phyloP scores from a whole-genome alignment of 371 early-diverging fungal genomes.

The Blakeslea trispora region DNA sequence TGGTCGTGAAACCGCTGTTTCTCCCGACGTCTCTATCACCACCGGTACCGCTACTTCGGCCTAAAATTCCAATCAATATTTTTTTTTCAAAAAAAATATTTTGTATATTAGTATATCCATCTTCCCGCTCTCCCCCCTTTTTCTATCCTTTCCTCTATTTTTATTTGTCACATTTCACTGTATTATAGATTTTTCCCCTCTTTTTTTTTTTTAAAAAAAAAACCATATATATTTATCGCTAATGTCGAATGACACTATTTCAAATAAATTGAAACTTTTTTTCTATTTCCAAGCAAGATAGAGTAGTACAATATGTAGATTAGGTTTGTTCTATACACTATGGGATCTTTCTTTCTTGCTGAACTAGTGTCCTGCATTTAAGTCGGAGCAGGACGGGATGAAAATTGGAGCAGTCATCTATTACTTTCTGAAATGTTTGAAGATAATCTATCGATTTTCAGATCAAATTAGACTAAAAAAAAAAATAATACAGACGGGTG shows the following conservation, averaged over 20 bases:
- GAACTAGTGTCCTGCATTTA: neutral
- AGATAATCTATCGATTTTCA: neutral
- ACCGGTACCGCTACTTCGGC: constrained; percentile 8
- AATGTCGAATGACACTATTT: too few species aligned
- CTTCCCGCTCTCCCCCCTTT: neutral
- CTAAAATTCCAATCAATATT: neutral
- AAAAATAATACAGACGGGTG: too few species aligned
- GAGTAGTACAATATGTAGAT: neutral
- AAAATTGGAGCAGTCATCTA: neutral
- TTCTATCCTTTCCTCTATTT: neutral
- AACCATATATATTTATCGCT: too few species aligned
- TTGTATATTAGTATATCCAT: neutral
- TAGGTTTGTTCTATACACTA: neutral
- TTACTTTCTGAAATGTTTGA: neutral
- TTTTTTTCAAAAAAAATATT: neutral
- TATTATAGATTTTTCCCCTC: too few species aligned
- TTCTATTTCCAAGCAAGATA: too few species aligned
- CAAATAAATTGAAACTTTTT: too few species aligned
- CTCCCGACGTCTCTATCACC: constrained; percentile 23
- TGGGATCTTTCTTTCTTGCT: neutral
- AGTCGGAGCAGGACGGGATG: constrained; percentile 9
- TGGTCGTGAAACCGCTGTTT: constrained; percentile 16
- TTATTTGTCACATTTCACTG: too few species aligned
- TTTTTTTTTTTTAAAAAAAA: neutral
- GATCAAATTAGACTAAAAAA: too few species aligned